Evolutionary conservation across 148 eudicot genomes (phyloP).

Genomic region (Suaeda aralocaspica): DNA sequence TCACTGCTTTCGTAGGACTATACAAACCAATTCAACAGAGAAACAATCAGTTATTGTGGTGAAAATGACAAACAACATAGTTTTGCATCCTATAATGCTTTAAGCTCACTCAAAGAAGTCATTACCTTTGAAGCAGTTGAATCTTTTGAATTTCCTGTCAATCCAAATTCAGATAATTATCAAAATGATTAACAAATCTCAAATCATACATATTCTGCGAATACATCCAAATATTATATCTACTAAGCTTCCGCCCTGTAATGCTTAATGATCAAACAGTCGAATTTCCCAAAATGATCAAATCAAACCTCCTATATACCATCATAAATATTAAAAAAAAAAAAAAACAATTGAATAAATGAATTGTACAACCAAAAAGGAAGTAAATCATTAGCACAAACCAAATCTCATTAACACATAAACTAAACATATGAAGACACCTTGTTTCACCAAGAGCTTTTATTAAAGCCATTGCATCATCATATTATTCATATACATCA

Average conservation of each 20-base stretch:
- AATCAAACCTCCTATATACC: not conserved
- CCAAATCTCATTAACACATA: not conserved
- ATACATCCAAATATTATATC: not conserved
- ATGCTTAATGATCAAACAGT: not conserved
- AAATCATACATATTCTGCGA: not conserved
- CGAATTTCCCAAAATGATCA: not conserved
- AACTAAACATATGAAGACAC: not conserved
- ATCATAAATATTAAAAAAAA: not conserved
- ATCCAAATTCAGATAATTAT: conserved; percentile 16
- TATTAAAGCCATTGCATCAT: not conserved
- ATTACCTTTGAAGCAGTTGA: conserved; percentile 47
- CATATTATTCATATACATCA: not conserved
- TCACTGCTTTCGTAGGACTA: conserved; percentile 36
- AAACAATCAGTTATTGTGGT: not conserved
- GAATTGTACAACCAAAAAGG: not conserved
- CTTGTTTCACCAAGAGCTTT: not conserved
- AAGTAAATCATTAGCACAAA: conserved; percentile 1
- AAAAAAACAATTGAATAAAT: not conserved
- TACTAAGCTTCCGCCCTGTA: not conserved
- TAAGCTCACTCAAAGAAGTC: not conserved
- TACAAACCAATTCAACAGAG: conserved; percentile 14
- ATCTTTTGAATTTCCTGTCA: conserved; percentile 27
- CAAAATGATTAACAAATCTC: not conserved
- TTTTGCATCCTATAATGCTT: not conserved
- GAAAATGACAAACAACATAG: conserved; percentile 7